Base-by-base conservation (phyloP, 2,329 filamentous ascomycete species). In the Ascochyta fabae region DNA sequence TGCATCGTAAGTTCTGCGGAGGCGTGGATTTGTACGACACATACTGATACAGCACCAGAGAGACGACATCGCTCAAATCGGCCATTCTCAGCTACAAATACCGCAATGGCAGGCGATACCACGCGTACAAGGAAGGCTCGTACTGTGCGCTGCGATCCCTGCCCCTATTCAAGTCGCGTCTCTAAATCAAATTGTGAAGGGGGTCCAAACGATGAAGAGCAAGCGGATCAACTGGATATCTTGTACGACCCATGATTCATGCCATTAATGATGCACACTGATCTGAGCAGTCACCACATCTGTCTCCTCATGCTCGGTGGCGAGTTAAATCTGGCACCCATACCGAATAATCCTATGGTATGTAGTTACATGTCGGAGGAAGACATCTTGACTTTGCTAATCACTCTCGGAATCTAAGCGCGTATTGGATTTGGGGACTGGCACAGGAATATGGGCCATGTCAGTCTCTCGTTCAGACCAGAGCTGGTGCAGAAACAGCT, bases 391-490 rank as follows among this genome's bases (percentile, higher is more conserved):
- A 35, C 33, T 26, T 58, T 36, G 53, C 27, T n/a, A 13, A 38
- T 26, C 8, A 2, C 19, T 26, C 15, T 33, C 1, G n/a, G 1
- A 57, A 59, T 24, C 10, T 13, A n/a, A 67, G 64, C 68, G 69
- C 16, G 72, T 79, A 13, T 61, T 79, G 27, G 77, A 79, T 48
- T 57, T 79, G 8, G 77, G 76, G 6, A 78, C 76, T 10, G 78
- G 78, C 13, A 80, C 66, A 40, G 77, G 77, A 1, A 75, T 77
- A 23, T 79, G 76, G 76, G 76, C 76, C 6, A 72, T 79, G 67
- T 70, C 34, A 40, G 61, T 63, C 38, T 40, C 12, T 38, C 13
- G 6, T 56, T 22, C 9, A 9, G 33, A 44, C 33, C 29, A 12
- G 33, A 44, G 27, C 29, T 39, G 13, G 13, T n/a, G 10, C n/a